Evolutionary conservation across 768 basidiomycete genomes (phyloP).

Genomic region (Trametes cinnabarina): DNA sequence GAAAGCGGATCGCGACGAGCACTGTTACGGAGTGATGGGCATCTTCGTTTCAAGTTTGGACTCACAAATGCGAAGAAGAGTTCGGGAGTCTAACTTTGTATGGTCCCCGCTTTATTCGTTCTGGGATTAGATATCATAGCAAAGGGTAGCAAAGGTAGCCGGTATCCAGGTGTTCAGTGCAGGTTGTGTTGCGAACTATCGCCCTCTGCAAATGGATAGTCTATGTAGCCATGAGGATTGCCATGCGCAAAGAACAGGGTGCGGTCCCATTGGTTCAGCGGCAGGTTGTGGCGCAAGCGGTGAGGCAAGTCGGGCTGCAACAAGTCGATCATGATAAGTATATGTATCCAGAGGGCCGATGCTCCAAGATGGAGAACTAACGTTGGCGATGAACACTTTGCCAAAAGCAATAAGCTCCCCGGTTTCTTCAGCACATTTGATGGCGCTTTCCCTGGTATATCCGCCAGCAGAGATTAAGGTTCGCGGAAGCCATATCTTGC

Average conservation of each 20-base stretch:
- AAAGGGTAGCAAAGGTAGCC: too few species aligned
- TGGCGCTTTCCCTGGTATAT: slow-evolving; percentile 21
- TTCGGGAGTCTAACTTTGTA: too few species aligned
- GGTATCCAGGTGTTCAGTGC: too few species aligned
- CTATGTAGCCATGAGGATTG: slow-evolving; percentile 17
- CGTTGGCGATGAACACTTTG: slow-evolving; percentile 29
- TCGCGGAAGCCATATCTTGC: slow-evolving; percentile 16
- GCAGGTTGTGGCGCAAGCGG: slow-evolving; percentile 12
- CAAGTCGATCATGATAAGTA: neutral
- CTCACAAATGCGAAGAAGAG: too few species aligned
- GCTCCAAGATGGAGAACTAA: too few species aligned
- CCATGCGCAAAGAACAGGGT: slow-evolving; percentile 4
- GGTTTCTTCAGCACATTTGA: slow-evolving; percentile 16
- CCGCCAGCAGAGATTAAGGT: slow-evolving; percentile 18
- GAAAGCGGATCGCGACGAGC: too few species aligned
- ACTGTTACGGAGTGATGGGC: too few species aligned
- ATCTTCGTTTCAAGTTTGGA: too few species aligned
- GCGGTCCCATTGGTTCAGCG: slow-evolving; percentile 4
- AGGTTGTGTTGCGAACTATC: too few species aligned
- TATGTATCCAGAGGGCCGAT: too few species aligned
- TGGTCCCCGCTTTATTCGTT: too few species aligned
- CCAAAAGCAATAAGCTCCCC: slow-evolving; percentile 26
- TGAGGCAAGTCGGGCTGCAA: neutral
- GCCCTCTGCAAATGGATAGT: slow-evolving; percentile 20
- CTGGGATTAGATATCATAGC: too few species aligned